A percentile compares a stretch with the other conserved stretches of the same genome.
phyloP scores from a whole-genome alignment of 2,329 filamentous ascomycete genomes.

The Claviceps sp. region DNA sequence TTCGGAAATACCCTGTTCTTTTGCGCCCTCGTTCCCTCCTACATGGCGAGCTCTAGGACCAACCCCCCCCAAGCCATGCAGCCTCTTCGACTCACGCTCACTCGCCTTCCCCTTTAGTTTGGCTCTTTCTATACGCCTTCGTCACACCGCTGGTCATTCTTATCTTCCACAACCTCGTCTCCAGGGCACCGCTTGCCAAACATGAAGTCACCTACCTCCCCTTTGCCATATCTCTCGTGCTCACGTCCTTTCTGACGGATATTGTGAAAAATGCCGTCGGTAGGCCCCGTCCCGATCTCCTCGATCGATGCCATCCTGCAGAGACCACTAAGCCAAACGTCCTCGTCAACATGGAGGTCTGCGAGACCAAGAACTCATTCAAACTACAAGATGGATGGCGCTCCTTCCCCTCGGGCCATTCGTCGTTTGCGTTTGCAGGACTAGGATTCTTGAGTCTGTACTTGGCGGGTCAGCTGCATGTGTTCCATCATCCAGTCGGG shows the following conservation, averaged over 20 bases:
- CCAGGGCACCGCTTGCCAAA: constrained; percentile 58
- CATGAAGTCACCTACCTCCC: constrained; percentile 76
- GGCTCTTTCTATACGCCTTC: constrained; percentile 70
- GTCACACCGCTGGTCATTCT: constrained; percentile 57
- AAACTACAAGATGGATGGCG: constrained; percentile 72
- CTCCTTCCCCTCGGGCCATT: constrained; percentile 71
- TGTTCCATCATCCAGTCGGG: constrained; percentile 33
- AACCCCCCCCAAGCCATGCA: background rate
- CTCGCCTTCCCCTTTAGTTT: constrained; percentile 25
- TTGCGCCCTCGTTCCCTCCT: background rate
- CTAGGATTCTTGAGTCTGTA: constrained; percentile 63
- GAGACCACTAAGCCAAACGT: constrained; percentile 31
- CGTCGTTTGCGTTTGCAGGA: constrained; percentile 65
- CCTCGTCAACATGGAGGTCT: constrained; percentile 54
- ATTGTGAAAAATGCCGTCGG: constrained; percentile 82
- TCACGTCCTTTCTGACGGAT: constrained; percentile 77
- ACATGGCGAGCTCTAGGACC: background rate
- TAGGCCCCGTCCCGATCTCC: constrained; percentile 49
- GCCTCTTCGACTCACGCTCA: background rate
- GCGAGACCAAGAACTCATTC: constrained; percentile 57
- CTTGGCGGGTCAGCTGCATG: constrained; percentile 51
- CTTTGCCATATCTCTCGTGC: constrained; percentile 60
- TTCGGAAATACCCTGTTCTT: background rate
- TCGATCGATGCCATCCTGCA: constrained; percentile 67
- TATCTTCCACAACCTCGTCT: constrained; percentile 47